Evolutionary conservation across 2,329 filamentous ascomycete species (phyloP), one percentile per base, ranked within the genome.

Genomic region (Diaporthe helianthi): DNA sequence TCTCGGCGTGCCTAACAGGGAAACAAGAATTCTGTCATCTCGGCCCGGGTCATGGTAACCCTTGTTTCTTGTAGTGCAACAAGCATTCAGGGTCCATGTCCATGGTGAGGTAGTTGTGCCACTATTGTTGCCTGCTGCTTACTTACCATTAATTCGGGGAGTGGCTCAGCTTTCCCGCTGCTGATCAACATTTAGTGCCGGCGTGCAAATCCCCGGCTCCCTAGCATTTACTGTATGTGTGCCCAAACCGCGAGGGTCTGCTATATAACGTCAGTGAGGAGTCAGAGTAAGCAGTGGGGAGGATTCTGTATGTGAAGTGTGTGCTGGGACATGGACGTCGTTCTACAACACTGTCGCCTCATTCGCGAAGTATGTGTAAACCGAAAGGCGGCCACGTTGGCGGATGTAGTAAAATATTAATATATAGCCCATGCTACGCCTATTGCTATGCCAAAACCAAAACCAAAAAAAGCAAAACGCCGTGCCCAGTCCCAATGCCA

Each of bases 371-470:
- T 1, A 13, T 29, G 3, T 2, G 24, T 12, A 22, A 8, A 29
- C 22, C n/a, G 33, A 38, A 38, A 17, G 26, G 29, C 9, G 10
- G 24, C 22, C 33, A 24, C 1, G 1, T 29, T 6, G 22, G 36
- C 33, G 15, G 12, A 13, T 58, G 41, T 2, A 19, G 17, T 17
- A 29, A 51, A 41, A 10, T 41, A 26, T 38, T n/a, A 67, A 38
- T 58, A 36, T 6, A 58, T 67, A 38, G 2, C 31, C 31, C 51
- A 47, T 55, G 13, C 15, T 38, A 31, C 52, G 65, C 65, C 65
- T 67, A 47, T 58, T 58, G 52, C 65, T 41, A 67, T 67, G 41
- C 52, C 65, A 29, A 38, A n/a, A n/a, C n/a, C n/a, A n/a, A 38
- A n/a, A 31, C 15, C 15, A 17, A 17, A 29, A 41, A 47, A 67